These are phyloP conservation scores for Diaporthe sp. DNA, from an alignment of 2,329 filamentous ascomycete species.

Conservation along the genomic window DNA sequence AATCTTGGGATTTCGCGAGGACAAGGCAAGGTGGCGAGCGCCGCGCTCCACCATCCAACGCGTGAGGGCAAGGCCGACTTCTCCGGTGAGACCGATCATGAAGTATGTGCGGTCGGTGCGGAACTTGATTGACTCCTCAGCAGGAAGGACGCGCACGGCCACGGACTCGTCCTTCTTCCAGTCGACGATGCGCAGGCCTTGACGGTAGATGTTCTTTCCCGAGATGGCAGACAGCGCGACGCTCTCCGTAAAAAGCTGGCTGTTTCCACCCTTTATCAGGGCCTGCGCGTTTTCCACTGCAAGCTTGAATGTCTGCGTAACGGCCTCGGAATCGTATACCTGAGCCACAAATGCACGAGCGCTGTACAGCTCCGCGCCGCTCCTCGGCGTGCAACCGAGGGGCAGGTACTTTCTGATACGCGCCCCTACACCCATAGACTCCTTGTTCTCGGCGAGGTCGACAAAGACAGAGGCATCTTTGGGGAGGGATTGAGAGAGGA, in stretches of 20 bases:
- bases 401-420: slow-evolving; percentile 21
- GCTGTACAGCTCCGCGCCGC: slow-evolving; percentile 15
- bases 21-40: slow-evolving; percentile 54
- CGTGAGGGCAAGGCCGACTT: slow-evolving; percentile 54
- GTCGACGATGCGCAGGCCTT: slow-evolving; percentile 11
- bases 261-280: not conserved
- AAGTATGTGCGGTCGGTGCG: slow-evolving; percentile 50
- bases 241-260: not conserved
- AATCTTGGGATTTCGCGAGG: slow-evolving; percentile 55
- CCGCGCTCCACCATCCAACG: slow-evolving; percentile 57
- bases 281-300: not conserved
- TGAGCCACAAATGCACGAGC: slow-evolving; percentile 21
- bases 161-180: slow-evolving; percentile 11
- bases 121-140: slow-evolving; percentile 42
- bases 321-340: not conserved
- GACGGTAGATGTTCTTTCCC: not conserved
- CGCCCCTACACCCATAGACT: slow-evolving; percentile 7
- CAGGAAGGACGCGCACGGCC: slow-evolving; percentile 15
- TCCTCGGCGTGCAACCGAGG: not conserved
- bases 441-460: slow-evolving; percentile 8
- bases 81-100: slow-evolving; percentile 51
- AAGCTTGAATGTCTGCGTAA: slow-evolving; percentile 10
- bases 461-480: slow-evolving; percentile 15
- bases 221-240: slow-evolving; percentile 17
- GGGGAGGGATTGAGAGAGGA: not conserved